These are phyloP conservation scores for Cladosporium sp. DNA, from an alignment of 2,329 filamentous ascomycete genomes.

Conservation along the genomic window DNA sequence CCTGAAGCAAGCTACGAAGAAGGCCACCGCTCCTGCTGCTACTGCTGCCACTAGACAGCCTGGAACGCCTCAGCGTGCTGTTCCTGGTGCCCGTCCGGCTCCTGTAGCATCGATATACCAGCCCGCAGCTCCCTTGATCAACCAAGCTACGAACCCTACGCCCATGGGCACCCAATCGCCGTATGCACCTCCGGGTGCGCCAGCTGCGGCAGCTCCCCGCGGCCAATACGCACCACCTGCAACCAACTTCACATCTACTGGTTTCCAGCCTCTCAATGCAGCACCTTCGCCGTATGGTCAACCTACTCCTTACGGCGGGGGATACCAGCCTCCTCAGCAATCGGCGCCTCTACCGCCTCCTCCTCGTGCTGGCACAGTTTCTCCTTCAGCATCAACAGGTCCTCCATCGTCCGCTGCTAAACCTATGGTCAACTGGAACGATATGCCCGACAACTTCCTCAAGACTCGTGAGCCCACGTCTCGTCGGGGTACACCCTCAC, in stretches of 20 bases:
- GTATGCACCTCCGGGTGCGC: conserved; percentile 32
- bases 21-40: conserved; percentile 32
- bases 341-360: conserved; percentile 54
- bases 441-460: conserved; percentile 77
- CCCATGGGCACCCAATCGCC: conserved; percentile 20
- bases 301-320: conserved; percentile 43
- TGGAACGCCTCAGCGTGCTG: conserved; percentile 30
- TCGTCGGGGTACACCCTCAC: conserved; percentile 68
- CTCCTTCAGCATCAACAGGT: conserved; percentile 52
- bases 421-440: conserved; percentile 86
- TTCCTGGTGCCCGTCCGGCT: conserved; percentile 8
- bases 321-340: conserved; percentile 47
- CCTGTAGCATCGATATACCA: conserved; percentile 25
- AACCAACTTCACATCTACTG: conserved; percentile 33
- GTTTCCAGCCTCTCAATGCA: conserved; percentile 48
- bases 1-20: conserved; percentile 77
- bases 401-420: conserved; percentile 69
- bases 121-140: conserved; percentile 43
- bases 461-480: conserved; percentile 63
- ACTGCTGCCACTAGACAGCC: conserved; percentile 42
- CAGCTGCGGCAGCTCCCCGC: conserved; percentile 34
- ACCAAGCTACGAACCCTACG: conserved; percentile 33
- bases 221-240: conserved; percentile 54
- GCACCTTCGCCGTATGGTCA: conserved; percentile 34
- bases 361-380: conserved; percentile 67